Evolutionary conservation across 192 early-diverging fungal species (phyloP).

Genomic region (Coemansia sp.): DNA sequence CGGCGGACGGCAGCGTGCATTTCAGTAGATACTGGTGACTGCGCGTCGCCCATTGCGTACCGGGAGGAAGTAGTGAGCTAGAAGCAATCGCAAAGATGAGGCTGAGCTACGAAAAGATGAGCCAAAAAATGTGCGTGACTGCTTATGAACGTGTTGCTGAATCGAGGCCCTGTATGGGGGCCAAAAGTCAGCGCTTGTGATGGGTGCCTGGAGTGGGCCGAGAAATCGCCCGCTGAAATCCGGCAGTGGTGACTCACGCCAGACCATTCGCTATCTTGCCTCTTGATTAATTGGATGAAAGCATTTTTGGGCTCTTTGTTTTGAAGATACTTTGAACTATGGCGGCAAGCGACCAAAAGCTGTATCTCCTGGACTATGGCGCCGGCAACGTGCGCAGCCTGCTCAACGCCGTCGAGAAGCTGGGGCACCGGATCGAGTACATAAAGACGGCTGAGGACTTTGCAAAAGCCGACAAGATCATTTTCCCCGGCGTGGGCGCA

Average conservation of each 20-base stretch:
- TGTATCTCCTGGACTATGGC: slow-evolving; percentile 95
- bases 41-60: not conserved
- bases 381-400: slow-evolving; percentile 99
- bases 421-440: slow-evolving; percentile 82
- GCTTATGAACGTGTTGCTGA: not conserved
- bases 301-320: not conserved
- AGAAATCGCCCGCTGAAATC: not conserved
- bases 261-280: not conserved
- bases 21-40: not conserved
- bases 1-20: not conserved
- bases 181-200: not conserved
- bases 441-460: slow-evolving; percentile 80
- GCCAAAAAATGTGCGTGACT: not conserved
- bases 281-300: not conserved
- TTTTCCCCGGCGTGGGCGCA: slow-evolving; percentile 98
- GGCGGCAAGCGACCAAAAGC: slow-evolving; percentile 20
- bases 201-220: not conserved
- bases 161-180: not conserved
- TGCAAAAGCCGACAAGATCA: slow-evolving; percentile 89
- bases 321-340: not conserved
- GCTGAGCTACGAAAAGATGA: not conserved
- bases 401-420: slow-evolving; percentile 85
- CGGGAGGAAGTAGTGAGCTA: not conserved
- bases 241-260: not conserved
- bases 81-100: not conserved